Percentiles rank a stretch among this genome's conserved stretches.
Conservation (phyloP, 2,329 filamentous ascomycete genomes). For the Botrytis aclada region DNA sequence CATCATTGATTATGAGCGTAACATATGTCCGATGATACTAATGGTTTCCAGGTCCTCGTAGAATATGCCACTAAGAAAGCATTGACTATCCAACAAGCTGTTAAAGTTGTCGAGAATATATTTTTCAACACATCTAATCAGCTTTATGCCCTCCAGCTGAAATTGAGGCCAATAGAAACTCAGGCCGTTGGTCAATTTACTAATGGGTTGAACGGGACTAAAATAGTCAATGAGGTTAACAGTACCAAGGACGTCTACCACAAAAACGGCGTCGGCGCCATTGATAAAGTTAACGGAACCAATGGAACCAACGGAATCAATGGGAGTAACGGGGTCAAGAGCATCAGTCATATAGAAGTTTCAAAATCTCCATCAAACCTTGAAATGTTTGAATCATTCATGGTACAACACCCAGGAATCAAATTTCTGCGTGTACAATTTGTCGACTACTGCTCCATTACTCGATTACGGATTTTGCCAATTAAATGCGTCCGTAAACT, state of each 20-base stretch:
- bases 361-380: conserved; percentile 29
- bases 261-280: neutral
- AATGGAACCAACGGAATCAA: neutral
- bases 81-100: conserved; percentile 59
- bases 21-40: neutral
- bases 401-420: conserved; percentile 48
- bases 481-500: conserved; percentile 53
- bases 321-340: neutral
- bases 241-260: neutral
- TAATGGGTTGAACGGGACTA: neutral
- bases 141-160: conserved; percentile 63
- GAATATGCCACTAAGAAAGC: conserved; percentile 65
- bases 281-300: neutral
- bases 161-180: conserved; percentile 32
- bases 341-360: neutral
- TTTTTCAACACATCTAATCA: conserved; percentile 74
- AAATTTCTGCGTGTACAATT: conserved; percentile 74
- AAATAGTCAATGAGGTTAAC: neutral
- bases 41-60: conserved; percentile 53
- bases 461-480: conserved; percentile 66
- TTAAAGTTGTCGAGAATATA: conserved; percentile 61
- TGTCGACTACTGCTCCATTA: conserved; percentile 71
- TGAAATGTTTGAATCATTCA: conserved; percentile 40
- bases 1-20: too few species aligned
- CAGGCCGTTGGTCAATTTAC: neutral